These are phyloP conservation scores for Trametes sanguinea DNA, from an alignment of 768 basidiomycete genomes.

Conservation along the genomic window DNA sequence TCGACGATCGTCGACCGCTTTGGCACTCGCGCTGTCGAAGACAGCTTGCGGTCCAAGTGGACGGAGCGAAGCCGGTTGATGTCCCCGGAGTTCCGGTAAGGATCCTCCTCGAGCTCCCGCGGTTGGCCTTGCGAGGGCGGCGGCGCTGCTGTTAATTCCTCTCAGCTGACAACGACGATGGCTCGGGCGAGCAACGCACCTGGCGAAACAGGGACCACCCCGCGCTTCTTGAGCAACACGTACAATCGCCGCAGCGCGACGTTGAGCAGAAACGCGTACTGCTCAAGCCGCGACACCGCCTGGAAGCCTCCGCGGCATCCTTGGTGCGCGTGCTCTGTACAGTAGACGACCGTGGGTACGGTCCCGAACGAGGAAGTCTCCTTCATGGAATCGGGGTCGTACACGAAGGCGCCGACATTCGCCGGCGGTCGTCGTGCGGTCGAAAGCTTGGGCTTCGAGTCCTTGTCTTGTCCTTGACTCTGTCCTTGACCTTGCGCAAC, in stretches of 20 bases:
- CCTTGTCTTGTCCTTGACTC: slow-evolving; percentile 28
- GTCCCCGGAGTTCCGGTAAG: slow-evolving; percentile 84
- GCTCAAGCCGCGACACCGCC: slow-evolving; percentile 90
- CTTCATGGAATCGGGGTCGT: slow-evolving; percentile 67
- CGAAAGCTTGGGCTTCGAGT: slow-evolving; percentile 53
- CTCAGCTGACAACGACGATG: slow-evolving; percentile 6
- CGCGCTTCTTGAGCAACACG: slow-evolving; percentile 82
- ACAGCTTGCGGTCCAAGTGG: slow-evolving; percentile 92
- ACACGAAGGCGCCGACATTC: slow-evolving; percentile 77
- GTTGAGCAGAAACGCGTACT: slow-evolving; percentile 95
- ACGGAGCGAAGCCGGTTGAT: slow-evolving; percentile 95
- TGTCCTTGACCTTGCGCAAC: slow-evolving; percentile 39
- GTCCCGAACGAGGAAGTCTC: slow-evolving; percentile 72
- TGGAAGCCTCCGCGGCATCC: slow-evolving; percentile 80
- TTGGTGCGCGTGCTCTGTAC: slow-evolving; percentile 71
- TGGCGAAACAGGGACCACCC: slow-evolving; percentile 83
- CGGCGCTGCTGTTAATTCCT: slow-evolving; percentile 6
- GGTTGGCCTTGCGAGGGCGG: slow-evolving; percentile 31
- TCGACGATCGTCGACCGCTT: slow-evolving; percentile 96
- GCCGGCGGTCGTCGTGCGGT: slow-evolving; percentile 76
- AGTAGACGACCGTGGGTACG: slow-evolving; percentile 73
- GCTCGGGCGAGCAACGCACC: slow-evolving; percentile 45
- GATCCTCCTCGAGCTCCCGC: slow-evolving; percentile 55
- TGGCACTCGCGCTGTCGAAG: slow-evolving; percentile 88
- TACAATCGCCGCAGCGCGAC: slow-evolving; percentile 93